phyloP scores from a whole-genome alignment of 805 yeast genomes.

The Wickerhamiella alocasiicola region DNA sequence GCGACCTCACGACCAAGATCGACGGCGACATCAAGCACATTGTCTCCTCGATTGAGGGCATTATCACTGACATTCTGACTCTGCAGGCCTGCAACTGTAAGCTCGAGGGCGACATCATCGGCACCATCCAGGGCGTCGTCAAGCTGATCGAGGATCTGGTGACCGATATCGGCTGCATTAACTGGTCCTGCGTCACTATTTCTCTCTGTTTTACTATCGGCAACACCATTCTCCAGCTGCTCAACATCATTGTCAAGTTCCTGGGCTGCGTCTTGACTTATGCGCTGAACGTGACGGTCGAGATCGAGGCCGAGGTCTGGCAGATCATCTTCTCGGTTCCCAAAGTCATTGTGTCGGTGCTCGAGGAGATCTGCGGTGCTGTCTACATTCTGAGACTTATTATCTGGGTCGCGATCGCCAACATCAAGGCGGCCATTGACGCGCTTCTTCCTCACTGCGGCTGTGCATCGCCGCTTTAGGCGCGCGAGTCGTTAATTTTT shows the following conservation, averaged over 20 bases:
- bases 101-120: not conserved
- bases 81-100: constrained; percentile 2
- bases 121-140: not conserved
- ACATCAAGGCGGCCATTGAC: not conserved
- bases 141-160: constrained; percentile 1
- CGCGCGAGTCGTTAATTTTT: too few relatives aligned
- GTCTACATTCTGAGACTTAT: constrained; percentile 1
- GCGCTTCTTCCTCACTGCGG: constrained; percentile 1
- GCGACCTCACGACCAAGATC: not conserved
- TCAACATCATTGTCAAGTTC: constrained; percentile 1
- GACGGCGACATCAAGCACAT: not conserved
- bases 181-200: constrained; percentile 5
- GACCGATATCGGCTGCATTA: constrained; percentile 1
- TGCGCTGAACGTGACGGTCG: not conserved
- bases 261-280: not conserved
- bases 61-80: not conserved
- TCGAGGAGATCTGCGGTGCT: constrained; percentile 1
- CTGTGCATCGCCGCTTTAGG: too few relatives aligned
- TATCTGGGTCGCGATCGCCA: not conserved
- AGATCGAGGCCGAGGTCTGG: constrained; percentile 2
- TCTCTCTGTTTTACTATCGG: not conserved
- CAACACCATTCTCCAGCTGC: not conserved
- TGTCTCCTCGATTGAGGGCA: not conserved
- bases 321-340: constrained; percentile 3
- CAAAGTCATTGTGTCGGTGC: not conserved